These are phyloP conservation scores for Tuber melanosporum DNA, from an alignment of 495 filamentous ascomycete genomes.

Conservation along the genomic window DNA sequence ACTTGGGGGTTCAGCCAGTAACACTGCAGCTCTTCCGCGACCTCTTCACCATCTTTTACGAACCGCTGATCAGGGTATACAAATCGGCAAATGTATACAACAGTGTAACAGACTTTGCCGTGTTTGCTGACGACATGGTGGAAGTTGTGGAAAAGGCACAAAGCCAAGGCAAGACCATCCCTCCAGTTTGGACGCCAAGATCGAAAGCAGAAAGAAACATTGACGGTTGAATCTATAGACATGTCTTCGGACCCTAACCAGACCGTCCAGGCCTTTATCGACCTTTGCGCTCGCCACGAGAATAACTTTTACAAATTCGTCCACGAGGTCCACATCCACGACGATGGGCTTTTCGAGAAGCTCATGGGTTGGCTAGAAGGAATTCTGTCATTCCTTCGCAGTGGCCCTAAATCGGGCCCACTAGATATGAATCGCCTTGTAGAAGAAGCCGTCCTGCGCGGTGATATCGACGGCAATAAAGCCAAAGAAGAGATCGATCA, in stretches of 20 bases:
- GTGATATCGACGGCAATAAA: slow-evolving; percentile 59
- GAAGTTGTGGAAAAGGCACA: slow-evolving; percentile 79
- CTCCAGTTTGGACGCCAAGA: neutral
- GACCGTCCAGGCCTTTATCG: slow-evolving; percentile 97
- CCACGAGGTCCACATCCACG: slow-evolving; percentile 96
- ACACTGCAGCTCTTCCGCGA: slow-evolving; percentile 91
- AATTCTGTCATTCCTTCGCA: slow-evolving; percentile 87
- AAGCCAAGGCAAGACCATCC: slow-evolving; percentile 50
- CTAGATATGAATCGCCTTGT: slow-evolving; percentile 93
- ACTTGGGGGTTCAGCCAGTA: slow-evolving; percentile 51
- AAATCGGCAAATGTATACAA: slow-evolving; percentile 98
- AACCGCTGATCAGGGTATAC: slow-evolving; percentile 91
- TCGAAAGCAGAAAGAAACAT: no score
- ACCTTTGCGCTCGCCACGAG: slow-evolving; percentile 90
- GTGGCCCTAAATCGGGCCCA: slow-evolving; percentile 67
- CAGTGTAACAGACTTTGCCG: slow-evolving; percentile 89
- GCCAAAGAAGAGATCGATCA: slow-evolving; percentile 75
- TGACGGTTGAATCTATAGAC: slow-evolving; percentile 45
- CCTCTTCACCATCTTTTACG: slow-evolving; percentile 97
- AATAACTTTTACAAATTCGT: slow-evolving; percentile 98
- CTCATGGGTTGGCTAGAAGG: slow-evolving; percentile 96
- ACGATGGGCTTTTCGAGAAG: slow-evolving; percentile 90
- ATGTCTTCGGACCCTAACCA: slow-evolving; percentile 92
- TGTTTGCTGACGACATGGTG: slow-evolving; percentile 88
- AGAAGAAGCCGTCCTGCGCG: slow-evolving; percentile 62